phyloP scores from a whole-genome alignment of 1,139 yeast genomes.

The Taiozyma onychis region DNA sequence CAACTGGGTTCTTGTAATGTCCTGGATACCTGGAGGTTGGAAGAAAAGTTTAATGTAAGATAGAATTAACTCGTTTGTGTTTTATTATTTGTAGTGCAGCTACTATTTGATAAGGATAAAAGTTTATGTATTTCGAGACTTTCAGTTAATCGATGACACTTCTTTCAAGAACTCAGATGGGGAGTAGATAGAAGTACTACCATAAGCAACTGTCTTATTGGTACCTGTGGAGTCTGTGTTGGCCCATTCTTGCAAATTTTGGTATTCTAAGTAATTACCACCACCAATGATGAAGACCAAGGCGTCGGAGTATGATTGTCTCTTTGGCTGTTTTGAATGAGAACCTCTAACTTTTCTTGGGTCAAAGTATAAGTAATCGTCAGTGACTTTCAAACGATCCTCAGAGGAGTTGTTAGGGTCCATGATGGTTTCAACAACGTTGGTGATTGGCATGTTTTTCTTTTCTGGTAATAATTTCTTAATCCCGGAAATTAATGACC shows the following conservation, averaged over 20 bases:
- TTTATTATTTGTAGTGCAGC: neutral
- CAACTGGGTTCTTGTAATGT: slow-evolving; percentile 17
- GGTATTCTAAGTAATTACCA: slow-evolving; percentile 91
- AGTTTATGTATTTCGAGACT: neutral
- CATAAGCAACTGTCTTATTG: slow-evolving; percentile 61
- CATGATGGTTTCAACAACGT: slow-evolving; percentile 85
- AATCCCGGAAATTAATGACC: slow-evolving; percentile 81
- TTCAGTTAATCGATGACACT: slow-evolving; percentile 42
- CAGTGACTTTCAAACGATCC: slow-evolving; percentile 64
- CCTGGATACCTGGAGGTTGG: neutral
- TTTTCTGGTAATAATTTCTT: slow-evolving; percentile 84
- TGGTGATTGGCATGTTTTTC: slow-evolving; percentile 83
- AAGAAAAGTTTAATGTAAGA: slow-evolving; percentile 7
- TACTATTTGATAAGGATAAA: neutral
- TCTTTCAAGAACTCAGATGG: slow-evolving; percentile 75
- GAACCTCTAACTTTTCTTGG: slow-evolving; percentile 85
- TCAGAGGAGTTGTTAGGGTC: slow-evolving; percentile 67
- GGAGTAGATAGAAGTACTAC: slow-evolving; percentile 76
- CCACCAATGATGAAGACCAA: slow-evolving; percentile 94
- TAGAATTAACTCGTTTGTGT: neutral
- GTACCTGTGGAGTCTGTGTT: slow-evolving; percentile 32
- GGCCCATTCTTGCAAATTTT: slow-evolving; percentile 90
- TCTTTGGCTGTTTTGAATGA: slow-evolving; percentile 81
- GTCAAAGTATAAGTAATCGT: slow-evolving; percentile 85
- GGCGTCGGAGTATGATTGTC: slow-evolving; percentile 76